Percentiles rank a stretch among this genome's conserved stretches.
Evolutionary conservation across 306 rosid species (phyloP).

Genomic region (Neltuma alba): DNA sequence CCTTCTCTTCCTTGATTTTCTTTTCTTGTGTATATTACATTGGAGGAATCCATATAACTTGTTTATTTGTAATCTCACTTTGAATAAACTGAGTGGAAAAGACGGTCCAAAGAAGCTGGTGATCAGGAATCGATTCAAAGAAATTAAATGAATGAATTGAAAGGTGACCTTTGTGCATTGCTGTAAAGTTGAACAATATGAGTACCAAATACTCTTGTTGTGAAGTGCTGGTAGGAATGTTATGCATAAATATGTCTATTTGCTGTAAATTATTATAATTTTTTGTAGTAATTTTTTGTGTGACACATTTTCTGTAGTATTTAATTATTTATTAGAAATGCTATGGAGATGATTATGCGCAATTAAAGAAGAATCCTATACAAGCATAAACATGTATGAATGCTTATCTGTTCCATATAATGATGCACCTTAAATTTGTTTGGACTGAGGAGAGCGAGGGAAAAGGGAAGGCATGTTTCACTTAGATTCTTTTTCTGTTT

Average conservation of each 20-base stretch:
- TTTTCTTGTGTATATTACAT: slow-evolving; percentile 32
- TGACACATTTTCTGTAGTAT: not conserved
- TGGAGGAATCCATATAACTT: slow-evolving; percentile 31
- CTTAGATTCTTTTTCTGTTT: not conserved
- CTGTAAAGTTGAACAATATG: not conserved
- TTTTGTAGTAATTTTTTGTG: too few relatives aligned
- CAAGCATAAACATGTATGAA: not conserved
- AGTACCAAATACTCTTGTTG: not conserved
- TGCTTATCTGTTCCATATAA: not conserved
- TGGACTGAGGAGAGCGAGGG: not conserved
- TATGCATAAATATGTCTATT: slow-evolving; percentile 3
- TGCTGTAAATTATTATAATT: not conserved
- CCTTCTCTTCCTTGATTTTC: slow-evolving; percentile 74
- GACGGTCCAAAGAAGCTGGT: not conserved
- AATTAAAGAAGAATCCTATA: not conserved
- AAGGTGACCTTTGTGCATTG: not conserved
- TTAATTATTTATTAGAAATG: not conserved
- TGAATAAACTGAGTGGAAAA: slow-evolving; percentile 24
- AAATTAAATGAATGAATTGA: slow-evolving; percentile 11
- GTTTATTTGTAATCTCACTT: slow-evolving; percentile 39
- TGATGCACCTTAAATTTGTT: not conserved
- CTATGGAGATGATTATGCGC: not conserved
- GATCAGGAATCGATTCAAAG: not conserved
- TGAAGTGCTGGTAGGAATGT: not conserved
- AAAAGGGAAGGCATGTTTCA: not conserved